Evolutionary conservation across 2,329 filamentous ascomycete genomes (phyloP).

Genomic region (Dothistroma septosporum): DNA sequence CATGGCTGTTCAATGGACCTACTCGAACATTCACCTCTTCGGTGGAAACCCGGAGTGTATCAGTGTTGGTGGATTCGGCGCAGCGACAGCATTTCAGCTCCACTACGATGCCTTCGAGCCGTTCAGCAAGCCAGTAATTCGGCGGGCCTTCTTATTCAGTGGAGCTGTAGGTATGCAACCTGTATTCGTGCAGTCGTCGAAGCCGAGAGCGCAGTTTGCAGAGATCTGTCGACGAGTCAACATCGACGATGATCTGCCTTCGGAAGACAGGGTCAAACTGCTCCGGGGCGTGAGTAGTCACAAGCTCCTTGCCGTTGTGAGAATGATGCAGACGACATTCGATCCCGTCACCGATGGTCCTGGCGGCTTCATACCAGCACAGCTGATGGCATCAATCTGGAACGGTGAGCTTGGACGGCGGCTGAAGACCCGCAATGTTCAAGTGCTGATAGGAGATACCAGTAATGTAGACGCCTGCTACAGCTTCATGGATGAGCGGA

Average conservation of each 20-base stretch:
- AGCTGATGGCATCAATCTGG: slow-evolving; percentile 19
- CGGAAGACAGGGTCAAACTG: slow-evolving; percentile 13
- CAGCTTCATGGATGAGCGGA: slow-evolving; percentile 5
- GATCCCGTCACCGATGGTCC: slow-evolving; percentile 19
- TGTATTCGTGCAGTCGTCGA: slow-evolving; percentile 13
- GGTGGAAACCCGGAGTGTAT: slow-evolving; percentile 49
- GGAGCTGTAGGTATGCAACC: slow-evolving; percentile 19
- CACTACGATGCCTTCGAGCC: slow-evolving; percentile 21
- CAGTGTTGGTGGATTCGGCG: slow-evolving; percentile 44
- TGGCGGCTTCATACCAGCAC: slow-evolving; percentile 15
- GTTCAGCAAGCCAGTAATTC: slow-evolving; percentile 13
- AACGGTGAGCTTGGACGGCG: slow-evolving; percentile 16
- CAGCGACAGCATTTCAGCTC: slow-evolving; percentile 15
- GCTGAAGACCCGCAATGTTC: slow-evolving; percentile 16
- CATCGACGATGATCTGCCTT: slow-evolving; percentile 14
- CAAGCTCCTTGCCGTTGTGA: slow-evolving; percentile 14
- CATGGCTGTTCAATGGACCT: slow-evolving; percentile 53
- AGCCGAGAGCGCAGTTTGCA: slow-evolving; percentile 12
- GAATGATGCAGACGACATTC: slow-evolving; percentile 15
- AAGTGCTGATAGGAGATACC: slow-evolving; percentile 18
- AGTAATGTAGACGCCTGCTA: slow-evolving; percentile 14
- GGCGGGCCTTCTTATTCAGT: slow-evolving; percentile 18
- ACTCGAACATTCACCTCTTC: slow-evolving; percentile 48
- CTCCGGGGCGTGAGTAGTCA: slow-evolving; percentile 14
- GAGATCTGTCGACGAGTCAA: slow-evolving; percentile 18